Evolutionary conservation across 2,329 filamentous ascomycete species (phyloP), one percentile per base, ranked within the genome.

Genomic region (Scedosporium aurantiacum): DNA sequence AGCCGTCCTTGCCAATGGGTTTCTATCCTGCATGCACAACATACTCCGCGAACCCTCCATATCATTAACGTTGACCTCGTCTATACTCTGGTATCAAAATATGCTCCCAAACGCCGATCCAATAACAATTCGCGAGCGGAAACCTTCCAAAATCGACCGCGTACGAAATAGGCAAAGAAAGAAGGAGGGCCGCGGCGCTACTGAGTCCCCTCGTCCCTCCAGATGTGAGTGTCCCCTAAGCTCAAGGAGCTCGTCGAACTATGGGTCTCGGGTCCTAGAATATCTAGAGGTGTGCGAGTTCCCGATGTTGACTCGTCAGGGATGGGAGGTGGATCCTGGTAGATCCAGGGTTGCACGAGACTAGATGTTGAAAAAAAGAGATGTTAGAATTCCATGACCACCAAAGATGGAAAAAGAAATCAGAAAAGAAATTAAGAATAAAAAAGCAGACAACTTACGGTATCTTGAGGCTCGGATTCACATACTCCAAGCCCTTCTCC

Each of bases 381-480:
- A 43, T 63, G 60, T 67, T 60, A 67, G 64, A 32, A 47, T 28
- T 14, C 18, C n/a, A 14, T 5, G n/a, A 40, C 3, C 14, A n/a
- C 4, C 21, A 1, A 23, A 16, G 6, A 25, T 21, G 7, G 2
- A n/a, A 16, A 28, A 7, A 5, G 5, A 27, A 28, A 56, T 43
- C 27, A 10, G 2, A 8, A n/a, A 41, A 47, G 12, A 4, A 8
- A 5, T 18, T 23, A 23, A 41, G 21, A 12, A 4, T 7, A 32
- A 23, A 8, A 8, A 25, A 14, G 21, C 27, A 4, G n/a, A n/a
- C 25, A 37, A 81, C 84, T 78, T 78, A 88, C 78, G 86, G 86
- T 37, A 78, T 75, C 3, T 86, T 77, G 10, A 95, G 75, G 70
- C 84, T 93, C 2, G 90, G 90, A 67, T 93, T 94, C 57, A 91